phyloP scores from a whole-genome alignment of 2,329 filamentous ascomycete species.

The Leptographium procerum region DNA sequence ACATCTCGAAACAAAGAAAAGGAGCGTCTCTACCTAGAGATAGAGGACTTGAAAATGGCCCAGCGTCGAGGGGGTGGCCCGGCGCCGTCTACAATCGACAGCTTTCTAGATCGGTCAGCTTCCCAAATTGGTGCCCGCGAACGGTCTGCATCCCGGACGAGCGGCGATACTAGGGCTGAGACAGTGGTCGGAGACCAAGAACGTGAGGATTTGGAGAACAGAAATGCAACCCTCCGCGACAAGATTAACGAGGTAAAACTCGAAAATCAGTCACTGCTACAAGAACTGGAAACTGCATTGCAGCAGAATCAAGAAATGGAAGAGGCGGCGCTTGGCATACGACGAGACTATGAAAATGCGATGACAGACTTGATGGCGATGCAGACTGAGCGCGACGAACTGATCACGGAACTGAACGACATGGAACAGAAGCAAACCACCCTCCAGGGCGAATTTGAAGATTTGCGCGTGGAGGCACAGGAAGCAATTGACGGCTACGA shows the following conservation, averaged over 20 bases:
- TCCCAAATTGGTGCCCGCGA: slow-evolving; percentile 63
- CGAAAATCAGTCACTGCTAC: slow-evolving; percentile 76
- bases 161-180: slow-evolving; percentile 49
- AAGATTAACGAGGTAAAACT: slow-evolving; percentile 77
- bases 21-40: slow-evolving; percentile 89
- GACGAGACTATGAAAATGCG: slow-evolving; percentile 62
- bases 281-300: slow-evolving; percentile 66
- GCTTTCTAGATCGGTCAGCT: slow-evolving; percentile 86
- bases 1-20: slow-evolving; percentile 93
- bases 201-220: slow-evolving; percentile 76
- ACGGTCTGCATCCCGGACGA: slow-evolving; percentile 63
- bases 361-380: slow-evolving; percentile 70
- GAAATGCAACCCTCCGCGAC: slow-evolving; percentile 73
- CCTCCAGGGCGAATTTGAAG: slow-evolving; percentile 50
- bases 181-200: slow-evolving; percentile 61
- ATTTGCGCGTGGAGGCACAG: slow-evolving; percentile 50
- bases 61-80: slow-evolving; percentile 55
- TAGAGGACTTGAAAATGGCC: slow-evolving; percentile 87
- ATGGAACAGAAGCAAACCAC: slow-evolving; percentile 25
- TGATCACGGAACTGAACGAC: slow-evolving; percentile 31
- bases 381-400: slow-evolving; percentile 74
- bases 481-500: slow-evolving; percentile 57
- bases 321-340: slow-evolving; percentile 48
- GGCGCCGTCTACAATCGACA: slow-evolving; percentile 63
- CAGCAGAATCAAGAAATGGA: slow-evolving; percentile 51